Base-by-base conservation (phyloP, 2,329 filamentous ascomycete species). In the Rhynchosporium secalis region DNA sequence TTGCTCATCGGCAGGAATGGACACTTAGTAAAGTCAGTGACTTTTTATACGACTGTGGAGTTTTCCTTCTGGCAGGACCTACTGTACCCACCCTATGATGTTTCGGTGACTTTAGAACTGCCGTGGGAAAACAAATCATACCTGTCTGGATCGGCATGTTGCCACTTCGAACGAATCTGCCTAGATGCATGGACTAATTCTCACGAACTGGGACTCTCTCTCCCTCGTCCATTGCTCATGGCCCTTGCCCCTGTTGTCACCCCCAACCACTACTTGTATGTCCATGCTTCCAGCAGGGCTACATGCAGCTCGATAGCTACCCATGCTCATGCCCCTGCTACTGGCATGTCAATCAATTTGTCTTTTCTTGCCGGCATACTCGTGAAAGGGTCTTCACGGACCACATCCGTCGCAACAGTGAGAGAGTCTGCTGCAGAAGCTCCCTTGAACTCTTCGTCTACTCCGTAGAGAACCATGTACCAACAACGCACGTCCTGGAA, bases 211-310 rank as follows among this genome's bases (percentile, higher is more conserved):
- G 47, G n/a, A 46, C 31, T 45, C 4, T 36, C 29, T 33, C 41
- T 43, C 20, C 13, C 41, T 43, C 41, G 41, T 33, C 59, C 48
- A 20, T 40, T 40, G 36, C 28, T 45, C 43, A 40, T 51, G 51
- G 10, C 49, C 48, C 29, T 38, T 56, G 62, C 49, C 40, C 60
- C 26, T 59, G 41, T 55, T 26, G 45, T n/a, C 58, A 43, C 41
- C 12, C 26, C 15, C 29, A 33, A 26, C 41, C 49, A 45, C 56
- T 47, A 61, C 29, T n/a, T 47, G 9, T 40, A 62, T 65, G 68
- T 63, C 67, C 55, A 66, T 66, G 66, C 66, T 66, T 66, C 62
- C 65, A 65, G 68, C 68, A 67, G 66, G 61, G 65, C 65, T 58
- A 62, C 41, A 60, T 67, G 64, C 64, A 66, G 29, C 60, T 60